Evolutionary conservation across 1,139 yeast species (phyloP), one percentile per base, ranked within the genome.

Genomic region (Geotrichum reessii): DNA sequence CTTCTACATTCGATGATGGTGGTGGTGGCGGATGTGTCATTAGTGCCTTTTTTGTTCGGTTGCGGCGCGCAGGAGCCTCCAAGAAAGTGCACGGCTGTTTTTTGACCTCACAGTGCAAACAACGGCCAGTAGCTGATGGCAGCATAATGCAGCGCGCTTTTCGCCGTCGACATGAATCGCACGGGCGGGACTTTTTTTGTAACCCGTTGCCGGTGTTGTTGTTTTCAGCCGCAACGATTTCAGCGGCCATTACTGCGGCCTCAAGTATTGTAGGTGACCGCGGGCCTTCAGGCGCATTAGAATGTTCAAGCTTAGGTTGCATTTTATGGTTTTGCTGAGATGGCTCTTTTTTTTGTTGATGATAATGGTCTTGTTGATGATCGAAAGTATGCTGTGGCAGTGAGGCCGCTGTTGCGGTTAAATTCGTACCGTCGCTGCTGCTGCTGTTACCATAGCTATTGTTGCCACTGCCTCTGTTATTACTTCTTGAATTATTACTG

Each of bases 91-190:
- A 74, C 4, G 69, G 66, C 21, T 70, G 66, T 28, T 69, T 67
- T 37, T 70, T 67, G 55, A 69, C 67, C 44, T 71, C 71, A 61
- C 77, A 74, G 22, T 73, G 66, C 51, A 71, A 67, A 59, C 77
- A 74, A 9, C 60, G 50, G 25, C 67, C 65, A 2, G 68, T 65
- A 14, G 69, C 68, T 49, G 69, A 71, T 47, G 71, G 71, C 25
- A 72, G 64, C 55, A 73, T 69, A 48, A 72, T 72, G 58, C 76
- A 73, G 9, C 75, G 65, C 12, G 74, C 71, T 60, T 73, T 73
- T 40, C 76, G 66, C 40, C 70, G 63, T 1, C 76, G 66, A 25
- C 72, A 69, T 8, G 65, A 62, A 49, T 69, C 72, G 57, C 72
- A 69, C 6, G 72, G 72, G 4, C 72, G 61, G 4, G 53, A 28